Percentiles rank a stretch among this genome's conserved stretches.
These are phyloP conservation scores for Paraglomus occultum DNA, from an alignment of 192 early-diverging fungal genomes.

Conservation along the genomic window DNA sequence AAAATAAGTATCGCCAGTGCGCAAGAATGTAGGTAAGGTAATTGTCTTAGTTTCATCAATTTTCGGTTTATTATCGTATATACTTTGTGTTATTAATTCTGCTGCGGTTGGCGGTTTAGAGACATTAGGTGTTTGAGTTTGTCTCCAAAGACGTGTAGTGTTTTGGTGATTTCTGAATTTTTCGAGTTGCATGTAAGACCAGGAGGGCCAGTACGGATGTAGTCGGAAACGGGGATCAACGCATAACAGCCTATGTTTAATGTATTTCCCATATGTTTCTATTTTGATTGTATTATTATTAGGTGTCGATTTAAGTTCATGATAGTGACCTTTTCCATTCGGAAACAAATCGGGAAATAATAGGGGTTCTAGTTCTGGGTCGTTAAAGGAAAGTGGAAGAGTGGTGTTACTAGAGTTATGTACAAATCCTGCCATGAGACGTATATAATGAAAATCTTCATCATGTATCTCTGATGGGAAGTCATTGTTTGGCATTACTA, in stretches of 20 bases:
- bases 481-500: not conserved
- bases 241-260: not conserved
- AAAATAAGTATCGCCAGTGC: slow-evolving; percentile 12
- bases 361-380: not conserved
- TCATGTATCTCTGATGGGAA: slow-evolving; percentile 16
- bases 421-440: slow-evolving; percentile 9
- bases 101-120: not conserved
- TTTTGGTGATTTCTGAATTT: slow-evolving; percentile 14
- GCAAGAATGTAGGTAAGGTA: not conserved
- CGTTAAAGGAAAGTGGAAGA: not conserved
- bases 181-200: slow-evolving; percentile 12
- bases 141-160: not conserved
- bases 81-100: not conserved
- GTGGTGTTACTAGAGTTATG: not conserved
- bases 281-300: not conserved
- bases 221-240: not conserved
- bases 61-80: not conserved
- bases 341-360: not conserved
- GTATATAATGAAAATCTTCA: slow-evolving; percentile 7
- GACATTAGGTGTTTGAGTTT: not conserved
- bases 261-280: slow-evolving; percentile 16
- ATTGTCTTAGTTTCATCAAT: not conserved
- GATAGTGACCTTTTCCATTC: not conserved
- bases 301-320: not conserved
- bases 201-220: slow-evolving; percentile 3